Conservation (phyloP, 2,329 filamentous ascomycete genomes). For the Clonostachys sp. region DNA sequence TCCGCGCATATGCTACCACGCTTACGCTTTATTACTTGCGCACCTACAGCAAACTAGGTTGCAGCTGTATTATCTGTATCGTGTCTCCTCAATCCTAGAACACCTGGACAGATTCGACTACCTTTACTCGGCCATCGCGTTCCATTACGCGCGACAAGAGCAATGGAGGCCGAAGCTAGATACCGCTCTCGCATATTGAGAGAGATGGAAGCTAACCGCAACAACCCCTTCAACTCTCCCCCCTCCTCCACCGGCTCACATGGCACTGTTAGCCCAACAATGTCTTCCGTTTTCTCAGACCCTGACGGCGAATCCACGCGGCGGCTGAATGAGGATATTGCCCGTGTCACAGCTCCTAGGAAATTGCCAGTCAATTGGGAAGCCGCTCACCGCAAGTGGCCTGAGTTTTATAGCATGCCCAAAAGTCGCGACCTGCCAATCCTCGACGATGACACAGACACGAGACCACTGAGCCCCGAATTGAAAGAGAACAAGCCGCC, state of each 20-base stretch:
- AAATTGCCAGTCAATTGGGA: conserved; percentile 38
- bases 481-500: conserved; percentile 43
- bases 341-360: conserved; percentile 30
- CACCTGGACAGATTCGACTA: too few relatives aligned
- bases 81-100: too few relatives aligned
- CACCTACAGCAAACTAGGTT: too few relatives aligned
- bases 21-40: too few relatives aligned
- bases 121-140: conserved; percentile 4
- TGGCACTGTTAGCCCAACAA: conserved; percentile 49
- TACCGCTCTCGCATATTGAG: conserved; percentile 43
- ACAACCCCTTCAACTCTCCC: conserved; percentile 54
- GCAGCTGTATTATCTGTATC: too few relatives aligned
- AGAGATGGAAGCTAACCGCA: conserved; percentile 46
- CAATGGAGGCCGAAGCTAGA: conserved; percentile 37
- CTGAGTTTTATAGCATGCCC: conserved; percentile 42
- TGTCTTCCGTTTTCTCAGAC: conserved; percentile 47
- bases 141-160: conserved; percentile 12
- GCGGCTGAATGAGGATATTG: conserved; percentile 42
- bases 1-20: too few relatives aligned
- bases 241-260: conserved; percentile 54
- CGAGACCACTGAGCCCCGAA: conserved; percentile 25
- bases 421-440: conserved; percentile 18
- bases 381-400: conserved; percentile 44
- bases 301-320: conserved; percentile 51
- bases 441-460: conserved; percentile 22